Evolutionary conservation across 1,139 yeast genomes (phyloP).

Genomic region (Saccharomyces hybrid): DNA sequence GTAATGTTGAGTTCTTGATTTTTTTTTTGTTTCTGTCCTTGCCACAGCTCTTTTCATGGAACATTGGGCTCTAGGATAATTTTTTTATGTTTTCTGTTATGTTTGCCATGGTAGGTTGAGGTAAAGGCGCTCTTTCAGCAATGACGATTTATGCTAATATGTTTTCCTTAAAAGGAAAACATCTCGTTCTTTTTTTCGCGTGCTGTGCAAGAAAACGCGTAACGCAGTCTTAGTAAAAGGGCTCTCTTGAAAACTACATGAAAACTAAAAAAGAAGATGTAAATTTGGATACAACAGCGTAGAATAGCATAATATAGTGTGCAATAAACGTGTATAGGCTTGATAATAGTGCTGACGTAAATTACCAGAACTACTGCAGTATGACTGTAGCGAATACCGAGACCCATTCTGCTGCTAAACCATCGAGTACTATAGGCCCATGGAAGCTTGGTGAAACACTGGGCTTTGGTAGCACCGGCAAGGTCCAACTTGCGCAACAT

Average conservation of each 20-base stretch:
- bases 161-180: not conserved
- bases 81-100: too few relatives aligned
- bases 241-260: not conserved
- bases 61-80: not conserved
- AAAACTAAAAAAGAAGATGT: not conserved
- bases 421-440: conserved; percentile 56
- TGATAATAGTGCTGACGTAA: not conserved
- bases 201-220: not conserved
- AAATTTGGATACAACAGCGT: not conserved
- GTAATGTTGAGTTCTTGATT: not conserved
- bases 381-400: not conserved
- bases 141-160: not conserved
- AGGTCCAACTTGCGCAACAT: conserved; percentile 88
- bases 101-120: not conserved
- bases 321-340: not conserved
- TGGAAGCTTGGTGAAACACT: conserved; percentile 94
- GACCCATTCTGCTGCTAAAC: not conserved
- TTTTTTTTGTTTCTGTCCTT: too few relatives aligned
- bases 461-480: conserved; percentile 93
- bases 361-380: not conserved
- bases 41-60: not conserved
- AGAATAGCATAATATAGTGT: not conserved
- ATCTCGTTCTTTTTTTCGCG: not conserved
- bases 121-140: not conserved
- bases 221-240: not conserved